Evolutionary conservation across 495 filamentous ascomycete genomes (phyloP).

Genomic region (Pyrenula aspistea): DNA sequence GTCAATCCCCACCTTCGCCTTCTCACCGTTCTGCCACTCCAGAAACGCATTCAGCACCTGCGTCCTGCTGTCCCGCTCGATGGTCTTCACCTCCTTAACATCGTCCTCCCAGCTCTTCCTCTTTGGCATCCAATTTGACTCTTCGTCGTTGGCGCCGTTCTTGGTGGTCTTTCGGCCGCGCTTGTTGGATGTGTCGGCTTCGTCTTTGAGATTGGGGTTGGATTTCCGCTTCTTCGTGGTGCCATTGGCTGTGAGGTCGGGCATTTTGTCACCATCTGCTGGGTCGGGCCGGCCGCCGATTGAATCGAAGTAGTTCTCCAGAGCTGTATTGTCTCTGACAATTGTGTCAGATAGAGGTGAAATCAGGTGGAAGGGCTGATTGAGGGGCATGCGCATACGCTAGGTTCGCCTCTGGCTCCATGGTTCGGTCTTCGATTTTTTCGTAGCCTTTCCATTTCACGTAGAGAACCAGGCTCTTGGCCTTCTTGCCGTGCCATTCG

Average conservation of each 20-base stretch:
- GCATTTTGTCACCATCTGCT: constrained; percentile 5
- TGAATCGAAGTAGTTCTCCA: constrained; percentile 38
- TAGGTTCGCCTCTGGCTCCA: constrained; percentile 49
- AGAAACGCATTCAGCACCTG: constrained; percentile 35
- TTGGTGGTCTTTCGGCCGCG: constrained; percentile 1
- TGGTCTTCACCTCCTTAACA: constrained; percentile 41
- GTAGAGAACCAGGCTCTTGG: constrained; percentile 25
- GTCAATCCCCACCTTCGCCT: constrained; percentile 22
- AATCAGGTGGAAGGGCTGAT: background rate
- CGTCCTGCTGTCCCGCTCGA: constrained; percentile 33
- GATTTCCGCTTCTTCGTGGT: constrained; percentile 11
- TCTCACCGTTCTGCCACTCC: constrained; percentile 41
- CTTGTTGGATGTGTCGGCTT: background rate
- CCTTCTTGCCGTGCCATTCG: constrained; percentile 15
- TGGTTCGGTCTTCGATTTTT: constrained; percentile 11
- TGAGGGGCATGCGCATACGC: constrained; percentile 17
- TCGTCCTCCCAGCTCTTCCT: constrained; percentile 45
- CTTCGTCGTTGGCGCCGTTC: constrained; percentile 13
- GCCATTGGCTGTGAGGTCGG: constrained; percentile 2
- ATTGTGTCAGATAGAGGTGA: constrained; percentile 9
- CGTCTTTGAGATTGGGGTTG: constrained; percentile 2
- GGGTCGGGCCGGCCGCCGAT: constrained; percentile 43
- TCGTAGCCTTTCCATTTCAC: constrained; percentile 55
- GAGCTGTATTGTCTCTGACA: constrained; percentile 36
- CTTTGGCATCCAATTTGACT: constrained; percentile 33